Conservation (phyloP, 768 basidiomycete genomes). For the Boletus edulis region DNA sequence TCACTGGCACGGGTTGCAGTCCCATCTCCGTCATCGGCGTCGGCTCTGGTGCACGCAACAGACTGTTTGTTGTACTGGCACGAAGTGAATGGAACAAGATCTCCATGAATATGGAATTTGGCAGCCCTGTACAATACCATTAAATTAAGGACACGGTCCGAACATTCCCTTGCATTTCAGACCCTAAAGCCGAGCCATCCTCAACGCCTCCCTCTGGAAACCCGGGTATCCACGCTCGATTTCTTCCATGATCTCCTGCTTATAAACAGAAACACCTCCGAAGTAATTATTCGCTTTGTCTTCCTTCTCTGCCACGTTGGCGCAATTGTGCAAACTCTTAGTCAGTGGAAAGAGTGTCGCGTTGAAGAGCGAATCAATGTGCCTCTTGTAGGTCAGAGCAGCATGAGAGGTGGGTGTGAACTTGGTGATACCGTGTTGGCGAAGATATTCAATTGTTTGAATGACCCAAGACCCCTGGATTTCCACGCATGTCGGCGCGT, state of each 20-base stretch:
- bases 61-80: too few species aligned
- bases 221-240: conserved; percentile 6
- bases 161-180: too few species aligned
- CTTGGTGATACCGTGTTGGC: conserved; percentile 6
- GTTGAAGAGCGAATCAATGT: background rate
- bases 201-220: too few species aligned
- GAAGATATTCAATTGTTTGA: conserved; percentile 12
- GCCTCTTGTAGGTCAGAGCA: conserved; percentile 7
- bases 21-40: too few species aligned
- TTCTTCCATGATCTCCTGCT: conserved; percentile 12
- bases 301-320: conserved; percentile 11
- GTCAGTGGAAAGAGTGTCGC: conserved; percentile 8
- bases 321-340: background rate
- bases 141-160: too few species aligned
- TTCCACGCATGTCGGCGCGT: conserved; percentile 10
- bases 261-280: background rate
- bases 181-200: too few species aligned
- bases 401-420: conserved; percentile 8
- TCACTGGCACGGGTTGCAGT: too few species aligned
- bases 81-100: too few species aligned
- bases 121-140: too few species aligned
- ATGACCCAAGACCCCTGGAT: conserved; percentile 6
- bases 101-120: too few species aligned
- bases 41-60: too few species aligned
- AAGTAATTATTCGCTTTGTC: conserved; percentile 1